Base-by-base conservation (phyloP, 2,329 filamentous ascomycete species). In the Neofusicoccum parvum region DNA sequence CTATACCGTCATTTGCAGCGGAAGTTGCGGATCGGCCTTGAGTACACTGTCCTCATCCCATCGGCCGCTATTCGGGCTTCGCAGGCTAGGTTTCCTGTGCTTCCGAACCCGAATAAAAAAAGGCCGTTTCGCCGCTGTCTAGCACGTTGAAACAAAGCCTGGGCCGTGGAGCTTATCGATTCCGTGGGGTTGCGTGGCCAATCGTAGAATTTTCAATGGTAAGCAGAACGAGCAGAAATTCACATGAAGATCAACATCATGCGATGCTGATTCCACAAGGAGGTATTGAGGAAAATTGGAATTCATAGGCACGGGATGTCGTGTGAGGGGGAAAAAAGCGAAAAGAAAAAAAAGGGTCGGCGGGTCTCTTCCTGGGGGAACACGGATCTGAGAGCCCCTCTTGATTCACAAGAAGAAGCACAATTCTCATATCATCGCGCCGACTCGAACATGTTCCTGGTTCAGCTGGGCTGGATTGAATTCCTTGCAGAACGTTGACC, bases 121-220 rank as follows among this genome's bases (percentile, higher is more conserved):
- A 45, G 27, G 43, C 56, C 41, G 27, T 46, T 20, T 48, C 32
- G 32, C 43, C 56, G 56, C 27, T 27, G 41, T 27, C 6, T 37
- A 15, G 43, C 14, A 48, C n/a, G 27, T 60, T 60, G 56, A 48
- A 60, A 59, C 41, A 45, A 36, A 59, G 54, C n/a, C 37, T 36
- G 20, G 54, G 23, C 15, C 39, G 39, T 43, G 17, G 23, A 45
- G 56, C 56, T 34, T 36, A 48, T 60, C 27, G 41, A 36, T n/a
- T 6, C 27, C n/a, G 56, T n/a, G 43, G 43, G 43, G 32, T 43
- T 23, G n/a, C 10, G 17, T 36, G 41, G 15, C 56, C 56, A 60
- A 60, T 60, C 15, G 41, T 23, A 36, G 54, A 17, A 48, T 20
- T 45, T 27, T 17, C 9, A 17, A 46, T 48, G 39, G 32, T 48